Percentiles rank a stretch among this genome's conserved stretches.
phyloP scores from a whole-genome alignment of 306 rosid genomes.

The Cercis canadensis region DNA sequence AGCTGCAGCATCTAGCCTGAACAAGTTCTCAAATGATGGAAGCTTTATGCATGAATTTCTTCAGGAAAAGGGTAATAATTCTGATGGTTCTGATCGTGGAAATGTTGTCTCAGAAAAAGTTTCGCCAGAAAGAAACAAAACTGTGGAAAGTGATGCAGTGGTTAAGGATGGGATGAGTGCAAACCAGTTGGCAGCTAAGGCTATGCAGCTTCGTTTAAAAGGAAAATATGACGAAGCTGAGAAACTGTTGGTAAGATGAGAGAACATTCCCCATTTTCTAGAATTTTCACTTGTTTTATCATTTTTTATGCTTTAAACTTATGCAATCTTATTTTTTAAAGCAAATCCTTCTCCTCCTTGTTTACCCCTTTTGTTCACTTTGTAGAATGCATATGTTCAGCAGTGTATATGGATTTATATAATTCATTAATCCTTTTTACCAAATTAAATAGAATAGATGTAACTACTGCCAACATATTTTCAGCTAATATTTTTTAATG shows the following conservation, averaged over 20 bases:
- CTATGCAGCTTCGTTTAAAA: conserved; percentile 86
- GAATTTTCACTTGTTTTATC: conserved; percentile 1
- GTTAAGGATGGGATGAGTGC: conserved; percentile 67
- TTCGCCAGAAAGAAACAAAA: conserved; percentile 40
- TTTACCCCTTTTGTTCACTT: conserved; percentile 11
- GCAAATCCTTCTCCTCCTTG: not conserved
- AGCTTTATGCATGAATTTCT: conserved; percentile 62
- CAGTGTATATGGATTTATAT: conserved; percentile 15
- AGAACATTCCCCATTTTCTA: conserved; percentile 2
- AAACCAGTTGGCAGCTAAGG: conserved; percentile 98
- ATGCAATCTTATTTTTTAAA: not conserved
- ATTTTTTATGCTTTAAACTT: conserved; percentile 5
- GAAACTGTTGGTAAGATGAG: conserved; percentile 66
- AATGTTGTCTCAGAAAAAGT: conserved; percentile 41
- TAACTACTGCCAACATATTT: not conserved
- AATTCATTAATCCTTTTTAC: conserved; percentile 9
- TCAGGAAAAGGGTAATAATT: conserved; percentile 41
- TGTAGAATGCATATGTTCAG: not conserved
- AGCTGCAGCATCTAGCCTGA: conserved; percentile 74
- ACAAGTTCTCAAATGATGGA: conserved; percentile 77
- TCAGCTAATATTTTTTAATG: conserved; percentile 10
- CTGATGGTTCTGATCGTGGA: conserved; percentile 45
- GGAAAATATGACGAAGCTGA: conserved; percentile 94
- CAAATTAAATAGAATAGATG: not conserved
- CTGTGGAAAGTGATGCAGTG: conserved; percentile 40